Evolutionary conservation across 371 early-diverging fungal genomes (phyloP), one percentile per base, ranked within the genome.

Genomic region (Rhizomucor miehei): DNA sequence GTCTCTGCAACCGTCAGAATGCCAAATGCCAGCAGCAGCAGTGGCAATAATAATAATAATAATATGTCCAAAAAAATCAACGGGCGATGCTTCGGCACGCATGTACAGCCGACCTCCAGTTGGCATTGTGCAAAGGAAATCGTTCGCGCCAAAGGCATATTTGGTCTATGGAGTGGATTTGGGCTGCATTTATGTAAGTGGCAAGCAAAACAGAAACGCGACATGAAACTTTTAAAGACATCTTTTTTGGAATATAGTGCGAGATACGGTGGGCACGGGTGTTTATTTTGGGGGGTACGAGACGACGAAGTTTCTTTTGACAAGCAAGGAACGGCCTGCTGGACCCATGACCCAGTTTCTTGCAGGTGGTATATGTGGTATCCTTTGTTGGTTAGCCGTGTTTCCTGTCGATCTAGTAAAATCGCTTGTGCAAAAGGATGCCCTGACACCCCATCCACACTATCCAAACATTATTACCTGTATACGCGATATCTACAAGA

Each of bases 371-470:
- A 69, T 82, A 6, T 88, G 90, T 60, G 93, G 93, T 17, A 81
- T 89, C 3, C 63, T 89, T 49, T 88, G 88, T 5, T 91, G 93
- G 92, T 63, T 89, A 44, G 73, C 88, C 1, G 86, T 89, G 8
- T 92, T 92, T 57, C 93, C 93, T 5, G 64, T 89, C 5, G 93
- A 92, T 60, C 59, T 89, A 43, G 79, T 91, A 16, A 91, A 91
- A 59, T 86, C 89, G 0, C 67, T 82, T 39, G 75, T 89, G 51
- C 92, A 91, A 62, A 88, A 87, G 56, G 89, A 90, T 52, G 82
- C 80, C 9, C 61, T 87, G 51, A 52, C 62, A 24, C 71, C 84
- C 0, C 52, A 70, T 3, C 75, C 73, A 35, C 63, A 52, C 9
- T 84, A 85, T 59, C 57, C 55, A 14, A 67, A 67, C 24, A 64